Evolutionary conservation across 306 rosid genomes (phyloP).

Genomic region (Echinosophora koreensis): DNA sequence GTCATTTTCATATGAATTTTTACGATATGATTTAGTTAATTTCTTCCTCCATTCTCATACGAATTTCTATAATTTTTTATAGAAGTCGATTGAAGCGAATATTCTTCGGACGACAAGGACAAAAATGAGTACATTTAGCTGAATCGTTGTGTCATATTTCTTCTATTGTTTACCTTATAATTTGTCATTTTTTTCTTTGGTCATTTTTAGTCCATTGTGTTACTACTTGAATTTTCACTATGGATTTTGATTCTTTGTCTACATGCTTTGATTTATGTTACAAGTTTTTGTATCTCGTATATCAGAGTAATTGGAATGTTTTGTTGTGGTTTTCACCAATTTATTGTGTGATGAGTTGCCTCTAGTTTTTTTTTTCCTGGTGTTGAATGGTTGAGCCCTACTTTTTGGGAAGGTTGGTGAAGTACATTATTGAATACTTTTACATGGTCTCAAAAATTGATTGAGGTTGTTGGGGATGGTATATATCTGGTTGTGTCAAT

Average conservation of each 20-base stretch:
- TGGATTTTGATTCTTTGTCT: constrained; percentile 52
- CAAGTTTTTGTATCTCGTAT: constrained; percentile 36
- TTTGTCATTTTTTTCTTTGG: constrained; percentile 26
- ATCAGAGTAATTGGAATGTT: constrained; percentile 17
- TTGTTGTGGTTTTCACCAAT: constrained; percentile 15
- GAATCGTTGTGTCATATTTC: constrained; percentile 36
- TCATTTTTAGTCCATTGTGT: constrained; percentile 18
- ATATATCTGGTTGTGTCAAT: background rate
- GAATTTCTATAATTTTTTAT: constrained; percentile 36
- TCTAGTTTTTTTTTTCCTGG: constrained; percentile 7
- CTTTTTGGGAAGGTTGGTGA: constrained; percentile 25
- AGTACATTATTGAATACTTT: constrained; percentile 44
- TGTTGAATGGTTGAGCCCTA: background rate
- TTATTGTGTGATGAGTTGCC: constrained; percentile 22
- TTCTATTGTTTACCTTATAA: constrained; percentile 22
- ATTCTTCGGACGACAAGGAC: constrained; percentile 55
- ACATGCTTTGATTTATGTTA: constrained; percentile 39
- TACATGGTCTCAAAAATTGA: background rate
- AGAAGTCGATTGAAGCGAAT: constrained; percentile 76
- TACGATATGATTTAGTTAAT: background rate
- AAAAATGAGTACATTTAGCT: constrained; percentile 64
- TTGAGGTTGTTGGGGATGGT: background rate
- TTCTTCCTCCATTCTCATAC: constrained; percentile 37
- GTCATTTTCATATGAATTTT: constrained; percentile 38
- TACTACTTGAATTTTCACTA: constrained; percentile 51